Percentiles rank a stretch among this genome's conserved stretches.
Evolutionary conservation across 106 monocot species (phyloP).

Genomic region (Dioscorea alata): DNA sequence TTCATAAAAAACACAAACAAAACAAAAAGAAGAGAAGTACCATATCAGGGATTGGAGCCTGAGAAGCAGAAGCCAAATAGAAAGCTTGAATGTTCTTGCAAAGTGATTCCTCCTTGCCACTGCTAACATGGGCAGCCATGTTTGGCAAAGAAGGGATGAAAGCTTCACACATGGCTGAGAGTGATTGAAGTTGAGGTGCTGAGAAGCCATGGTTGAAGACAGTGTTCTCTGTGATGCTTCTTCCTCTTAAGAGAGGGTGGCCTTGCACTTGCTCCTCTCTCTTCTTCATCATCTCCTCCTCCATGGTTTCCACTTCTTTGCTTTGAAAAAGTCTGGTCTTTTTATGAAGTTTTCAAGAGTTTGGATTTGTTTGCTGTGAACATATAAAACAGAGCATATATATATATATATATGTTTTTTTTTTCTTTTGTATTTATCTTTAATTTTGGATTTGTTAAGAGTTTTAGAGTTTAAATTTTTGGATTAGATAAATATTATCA

Average conservation of each 20-base stretch:
- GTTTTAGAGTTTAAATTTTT: no score
- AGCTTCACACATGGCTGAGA: slow-evolving; percentile 68
- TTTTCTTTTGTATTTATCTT: no score
- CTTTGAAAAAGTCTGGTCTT: not conserved
- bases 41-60: slow-evolving; percentile 59
- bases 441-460: no score
- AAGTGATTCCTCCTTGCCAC: slow-evolving; percentile 36
- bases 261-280: slow-evolving; percentile 7
- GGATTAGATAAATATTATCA: no score
- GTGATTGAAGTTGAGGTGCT: slow-evolving; percentile 26
- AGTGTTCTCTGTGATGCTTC: slow-evolving; percentile 5
- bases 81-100: slow-evolving; percentile 44
- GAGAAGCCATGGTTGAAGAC: slow-evolving; percentile 51
- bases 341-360: no score
- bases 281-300: not conserved
- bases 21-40: slow-evolving; percentile 7
- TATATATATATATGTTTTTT: no score
- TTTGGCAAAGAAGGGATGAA: slow-evolving; percentile 46
- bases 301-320: not conserved
- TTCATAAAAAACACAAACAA: not conserved
- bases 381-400: no score
- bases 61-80: slow-evolving; percentile 48
- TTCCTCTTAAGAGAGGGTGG: slow-evolving; percentile 61
- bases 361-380: no score
- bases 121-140: slow-evolving; percentile 16